Percentiles rank a stretch among this genome's conserved stretches.
Conservation (phyloP, 805 yeast genomes). For the Sungouiozyma intestinalis region DNA sequence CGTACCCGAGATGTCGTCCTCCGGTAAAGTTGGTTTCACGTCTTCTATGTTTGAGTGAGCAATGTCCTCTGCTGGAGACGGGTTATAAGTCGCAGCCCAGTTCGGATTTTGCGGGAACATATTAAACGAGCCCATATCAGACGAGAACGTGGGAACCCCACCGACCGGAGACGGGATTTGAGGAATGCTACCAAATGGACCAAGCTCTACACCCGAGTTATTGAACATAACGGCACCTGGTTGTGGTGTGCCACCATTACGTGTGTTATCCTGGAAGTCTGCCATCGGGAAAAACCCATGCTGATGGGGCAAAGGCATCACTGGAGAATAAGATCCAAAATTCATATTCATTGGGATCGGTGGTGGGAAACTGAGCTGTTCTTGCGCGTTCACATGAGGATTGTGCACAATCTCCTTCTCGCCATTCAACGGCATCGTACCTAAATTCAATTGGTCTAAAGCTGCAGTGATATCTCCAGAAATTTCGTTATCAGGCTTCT, state of each 20-base stretch:
- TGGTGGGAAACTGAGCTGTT: constrained; percentile 3
- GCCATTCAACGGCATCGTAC: constrained; percentile 2
- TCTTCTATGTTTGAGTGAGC: background rate
- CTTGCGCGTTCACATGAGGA: background rate
- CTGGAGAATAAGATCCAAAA: constrained; percentile 25
- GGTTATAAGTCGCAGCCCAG: background rate
- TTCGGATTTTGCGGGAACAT: background rate
- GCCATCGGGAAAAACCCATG: constrained; percentile 20
- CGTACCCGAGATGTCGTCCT: constrained; percentile 8
- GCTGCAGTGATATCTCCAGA: constrained; percentile 24
- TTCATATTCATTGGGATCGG: constrained; percentile 26
- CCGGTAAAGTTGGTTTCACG: constrained; percentile 2
- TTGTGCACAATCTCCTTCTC: background rate
- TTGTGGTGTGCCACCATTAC: constrained; percentile 1
- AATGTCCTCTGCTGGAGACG: background rate
- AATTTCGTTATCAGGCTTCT: constrained; percentile 17
- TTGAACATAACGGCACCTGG: constrained; percentile 10
- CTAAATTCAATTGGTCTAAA: constrained; percentile 24
- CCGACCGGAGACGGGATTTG: constrained; percentile 2
- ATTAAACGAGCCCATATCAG: constrained; percentile 2
- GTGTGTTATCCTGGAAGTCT: constrained; percentile 9
- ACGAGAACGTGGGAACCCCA: constrained; percentile 3
- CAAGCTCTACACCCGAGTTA: constrained; percentile 11
- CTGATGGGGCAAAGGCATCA: constrained; percentile 26
- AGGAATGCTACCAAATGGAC: constrained; percentile 8